Conservation (phyloP, 2,329 filamentous ascomycete genomes). For the Beauveria asiatica region DNA sequence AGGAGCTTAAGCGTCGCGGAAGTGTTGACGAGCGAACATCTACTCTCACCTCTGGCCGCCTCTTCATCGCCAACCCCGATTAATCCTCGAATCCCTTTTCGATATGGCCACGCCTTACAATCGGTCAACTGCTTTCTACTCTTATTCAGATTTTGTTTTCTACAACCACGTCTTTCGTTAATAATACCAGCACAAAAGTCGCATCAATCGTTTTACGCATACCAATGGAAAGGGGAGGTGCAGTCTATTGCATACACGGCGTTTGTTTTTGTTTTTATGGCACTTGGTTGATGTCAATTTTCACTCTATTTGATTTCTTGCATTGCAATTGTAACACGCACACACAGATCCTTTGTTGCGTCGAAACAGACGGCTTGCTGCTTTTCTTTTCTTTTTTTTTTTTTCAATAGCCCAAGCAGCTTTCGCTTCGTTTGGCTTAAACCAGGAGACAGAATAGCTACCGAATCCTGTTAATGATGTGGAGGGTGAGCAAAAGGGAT, state of each 20-base stretch:
- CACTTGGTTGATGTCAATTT: neutral
- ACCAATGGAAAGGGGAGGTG: slow-evolving; percentile 1
- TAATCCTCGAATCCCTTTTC: slow-evolving; percentile 24
- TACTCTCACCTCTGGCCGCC: slow-evolving; percentile 62
- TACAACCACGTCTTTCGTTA: slow-evolving; percentile 4
- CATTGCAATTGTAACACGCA: neutral
- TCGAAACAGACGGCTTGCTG: neutral
- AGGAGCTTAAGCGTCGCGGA: slow-evolving; percentile 66
- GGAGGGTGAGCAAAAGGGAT: neutral
- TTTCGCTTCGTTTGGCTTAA: neutral
- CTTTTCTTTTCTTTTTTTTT: neutral
- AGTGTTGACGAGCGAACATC: slow-evolving; percentile 77
- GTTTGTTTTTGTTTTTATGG: neutral
- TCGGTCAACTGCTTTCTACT: neutral
- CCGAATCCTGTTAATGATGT: neutral
- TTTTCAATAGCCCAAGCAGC: neutral
- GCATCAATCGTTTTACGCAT: slow-evolving; percentile 7
- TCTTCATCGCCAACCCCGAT: slow-evolving; percentile 84
- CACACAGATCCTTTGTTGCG: neutral
- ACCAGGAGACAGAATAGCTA: neutral
- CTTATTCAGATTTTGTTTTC: neutral
- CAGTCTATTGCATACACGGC: slow-evolving; percentile 7
- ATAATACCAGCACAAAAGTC: slow-evolving; percentile 6
- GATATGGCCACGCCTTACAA: neutral
- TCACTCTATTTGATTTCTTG: neutral